phyloP scores from a whole-genome alignment of 768 basidiomycete species.

The Russula dissimulans region DNA sequence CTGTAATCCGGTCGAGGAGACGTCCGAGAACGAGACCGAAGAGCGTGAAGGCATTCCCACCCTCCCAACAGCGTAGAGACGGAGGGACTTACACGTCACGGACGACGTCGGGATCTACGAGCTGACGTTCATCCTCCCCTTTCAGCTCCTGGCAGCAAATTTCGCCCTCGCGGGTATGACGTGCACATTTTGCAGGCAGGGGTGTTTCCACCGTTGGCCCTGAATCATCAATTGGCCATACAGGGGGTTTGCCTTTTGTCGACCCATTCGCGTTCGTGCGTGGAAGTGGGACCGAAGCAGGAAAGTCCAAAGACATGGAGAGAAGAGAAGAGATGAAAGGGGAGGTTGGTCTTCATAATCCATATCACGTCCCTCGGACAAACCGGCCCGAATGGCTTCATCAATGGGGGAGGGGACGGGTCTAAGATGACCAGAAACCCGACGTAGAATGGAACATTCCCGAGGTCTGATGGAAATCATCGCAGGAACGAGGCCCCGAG shows the following conservation, averaged over 20 bases:
- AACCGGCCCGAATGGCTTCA: background rate
- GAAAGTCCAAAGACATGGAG: background rate
- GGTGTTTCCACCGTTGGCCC: constrained; percentile 34
- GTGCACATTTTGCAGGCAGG: constrained; percentile 48
- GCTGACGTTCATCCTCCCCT: constrained; percentile 64
- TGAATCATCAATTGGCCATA: constrained; percentile 54
- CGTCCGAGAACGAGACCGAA: background rate
- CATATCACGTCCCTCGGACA: background rate
- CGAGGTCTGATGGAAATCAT: no score
- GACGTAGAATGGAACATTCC: no score
- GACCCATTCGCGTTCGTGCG: background rate
- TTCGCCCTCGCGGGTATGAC: constrained; percentile 38
- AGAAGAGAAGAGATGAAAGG: background rate
- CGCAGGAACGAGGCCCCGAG: no score
- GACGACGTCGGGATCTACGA: constrained; percentile 81
- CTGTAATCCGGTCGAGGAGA: background rate
- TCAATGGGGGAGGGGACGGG: no score
- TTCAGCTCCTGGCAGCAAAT: constrained; percentile 88
- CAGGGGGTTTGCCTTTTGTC: constrained; percentile 36
- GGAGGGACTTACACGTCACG: constrained; percentile 63
- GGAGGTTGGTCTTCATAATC: background rate
- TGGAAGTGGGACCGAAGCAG: constrained; percentile 4
- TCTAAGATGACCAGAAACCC: no score
- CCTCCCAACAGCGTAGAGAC: background rate
- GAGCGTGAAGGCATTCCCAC: background rate